phyloP scores from a whole-genome alignment of 768 basidiomycete species.

The Lactifluus subvellereus region DNA sequence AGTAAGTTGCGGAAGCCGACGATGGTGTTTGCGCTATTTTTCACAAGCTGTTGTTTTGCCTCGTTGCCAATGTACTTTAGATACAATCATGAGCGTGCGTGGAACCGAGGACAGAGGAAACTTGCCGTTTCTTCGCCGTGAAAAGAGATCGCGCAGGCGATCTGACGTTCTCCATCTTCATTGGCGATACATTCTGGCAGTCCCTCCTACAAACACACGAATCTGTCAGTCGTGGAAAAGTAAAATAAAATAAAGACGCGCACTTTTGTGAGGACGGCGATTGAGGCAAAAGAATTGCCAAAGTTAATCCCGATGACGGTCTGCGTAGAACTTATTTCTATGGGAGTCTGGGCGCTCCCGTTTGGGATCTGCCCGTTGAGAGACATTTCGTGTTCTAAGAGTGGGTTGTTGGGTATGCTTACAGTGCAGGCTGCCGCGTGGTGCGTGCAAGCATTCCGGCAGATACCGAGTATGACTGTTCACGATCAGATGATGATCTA shows the following conservation, averaged over 20 bases:
- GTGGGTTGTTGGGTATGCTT: not conserved
- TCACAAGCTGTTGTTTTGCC: constrained; percentile 90
- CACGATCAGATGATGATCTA: constrained; percentile 4
- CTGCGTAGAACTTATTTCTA: constrained; percentile 35
- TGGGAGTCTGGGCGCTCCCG: constrained; percentile 43
- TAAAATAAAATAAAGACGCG: constrained; percentile 23
- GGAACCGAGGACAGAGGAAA: constrained; percentile 20
- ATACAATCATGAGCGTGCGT: constrained; percentile 6
- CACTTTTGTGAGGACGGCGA: constrained; percentile 93
- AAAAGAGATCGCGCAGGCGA: constrained; percentile 90
- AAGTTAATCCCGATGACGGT: constrained; percentile 92
- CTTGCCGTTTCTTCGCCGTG: constrained; percentile 85
- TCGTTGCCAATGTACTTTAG: constrained; percentile 91
- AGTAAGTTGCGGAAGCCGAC: constrained; percentile 90
- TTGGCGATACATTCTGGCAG: constrained; percentile 94
- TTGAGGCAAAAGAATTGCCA: constrained; percentile 91
- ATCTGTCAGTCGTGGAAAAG: no score
- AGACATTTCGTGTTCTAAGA: constrained; percentile 32
- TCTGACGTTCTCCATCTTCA: constrained; percentile 97
- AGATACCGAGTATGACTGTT: not conserved
- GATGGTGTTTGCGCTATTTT: constrained; percentile 92
- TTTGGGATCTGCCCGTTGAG: constrained; percentile 41
- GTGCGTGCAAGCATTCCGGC: not conserved
- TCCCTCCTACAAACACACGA: constrained; percentile 55
- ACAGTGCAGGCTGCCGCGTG: not conserved